Evolutionary conservation across 352 stramenopile species (phyloP).

Genomic region (Pythium pyrilobum): DNA sequence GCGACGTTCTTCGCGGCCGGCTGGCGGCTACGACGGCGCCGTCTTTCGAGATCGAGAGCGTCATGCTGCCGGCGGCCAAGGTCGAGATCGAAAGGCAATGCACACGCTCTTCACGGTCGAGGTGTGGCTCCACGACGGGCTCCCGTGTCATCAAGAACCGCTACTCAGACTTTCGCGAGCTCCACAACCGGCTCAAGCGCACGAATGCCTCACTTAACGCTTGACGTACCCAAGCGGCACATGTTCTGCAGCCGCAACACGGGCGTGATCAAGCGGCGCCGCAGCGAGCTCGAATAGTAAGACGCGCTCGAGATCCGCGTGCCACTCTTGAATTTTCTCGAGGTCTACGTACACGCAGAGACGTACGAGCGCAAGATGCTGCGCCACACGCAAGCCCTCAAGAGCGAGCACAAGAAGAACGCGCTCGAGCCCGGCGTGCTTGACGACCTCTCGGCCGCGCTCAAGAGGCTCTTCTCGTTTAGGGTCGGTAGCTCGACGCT

Average conservation of each 20-base stretch:
- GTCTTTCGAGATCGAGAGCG: conserved; percentile 83
- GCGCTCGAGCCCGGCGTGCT: conserved; percentile 53
- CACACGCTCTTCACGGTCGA: conserved; percentile 82
- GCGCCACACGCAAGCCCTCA: conserved; percentile 81
- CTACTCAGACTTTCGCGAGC: conserved; percentile 86
- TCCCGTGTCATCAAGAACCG: conserved; percentile 88
- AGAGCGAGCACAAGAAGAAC: conserved; percentile 86
- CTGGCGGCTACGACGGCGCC: conserved; percentile 28
- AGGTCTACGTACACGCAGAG: conserved; percentile 85
- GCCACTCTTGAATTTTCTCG: conserved; percentile 85
- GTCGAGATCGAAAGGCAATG: conserved; percentile 71
- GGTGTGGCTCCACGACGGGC: conserved; percentile 64
- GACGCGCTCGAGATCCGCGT: conserved; percentile 81
- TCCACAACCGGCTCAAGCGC: conserved; percentile 78
- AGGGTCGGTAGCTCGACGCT: conserved; percentile 51
- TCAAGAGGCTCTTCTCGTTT: conserved; percentile 74
- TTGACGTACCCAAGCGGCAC: conserved; percentile 83
- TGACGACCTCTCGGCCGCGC: conserved; percentile 67
- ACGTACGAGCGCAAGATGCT: conserved; percentile 82
- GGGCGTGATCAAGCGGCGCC: conserved; percentile 81
- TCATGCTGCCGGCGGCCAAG: conserved; percentile 58
- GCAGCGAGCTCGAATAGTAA: conserved; percentile 83
- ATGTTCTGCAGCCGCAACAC: conserved; percentile 82
- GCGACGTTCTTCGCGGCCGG: conserved; percentile 22
- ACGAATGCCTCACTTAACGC: conserved; percentile 72